phyloP scores from a whole-genome alignment of 352 stramenopile species.

The Phytophthora sp. region DNA sequence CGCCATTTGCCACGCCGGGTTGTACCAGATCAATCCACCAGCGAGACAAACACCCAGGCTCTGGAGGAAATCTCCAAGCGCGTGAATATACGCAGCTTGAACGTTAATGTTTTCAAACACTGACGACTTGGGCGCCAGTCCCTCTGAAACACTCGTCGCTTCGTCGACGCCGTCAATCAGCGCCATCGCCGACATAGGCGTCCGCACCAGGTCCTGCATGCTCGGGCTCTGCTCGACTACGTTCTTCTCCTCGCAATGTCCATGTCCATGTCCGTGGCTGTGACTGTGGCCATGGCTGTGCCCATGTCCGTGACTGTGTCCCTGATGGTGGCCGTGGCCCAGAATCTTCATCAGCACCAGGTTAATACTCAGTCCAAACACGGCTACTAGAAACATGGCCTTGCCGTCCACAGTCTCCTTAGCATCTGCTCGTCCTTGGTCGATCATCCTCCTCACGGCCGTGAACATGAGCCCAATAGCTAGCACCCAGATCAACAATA shows the following conservation, averaged over 20 bases:
- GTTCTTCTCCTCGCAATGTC: constrained; percentile 28
- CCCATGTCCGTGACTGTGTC: constrained; percentile 56
- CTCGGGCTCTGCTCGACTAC: constrained; percentile 52
- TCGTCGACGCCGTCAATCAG: constrained; percentile 62
- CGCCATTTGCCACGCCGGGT: constrained; percentile 94
- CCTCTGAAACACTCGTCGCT: constrained; percentile 7
- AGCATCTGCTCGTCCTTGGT: constrained; percentile 32
- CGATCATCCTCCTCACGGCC: constrained; percentile 87
- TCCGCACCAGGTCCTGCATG: constrained; percentile 55
- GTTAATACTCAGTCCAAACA: constrained; percentile 95
- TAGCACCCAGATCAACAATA: constrained; percentile 95
- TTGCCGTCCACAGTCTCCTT: constrained; percentile 71
- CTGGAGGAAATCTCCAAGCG: constrained; percentile 97
- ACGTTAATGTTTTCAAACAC: constrained; percentile 95
- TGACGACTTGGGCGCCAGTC: constrained; percentile 27
- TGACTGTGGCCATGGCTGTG: constrained; percentile 61
- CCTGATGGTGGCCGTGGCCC: constrained; percentile 66
- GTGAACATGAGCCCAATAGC: constrained; percentile 92
- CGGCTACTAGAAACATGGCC: constrained; percentile 95
- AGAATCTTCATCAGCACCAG: constrained; percentile 94
- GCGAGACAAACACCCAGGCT: constrained; percentile 96
- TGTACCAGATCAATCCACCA: constrained; percentile 96
- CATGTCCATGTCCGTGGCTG: constrained; percentile 36
- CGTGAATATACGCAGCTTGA: constrained; percentile 98
- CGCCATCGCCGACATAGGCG: constrained; percentile 78